phyloP scores from a whole-genome alignment of 2,329 filamentous ascomycete species.

The Fusarium anthophilum region DNA sequence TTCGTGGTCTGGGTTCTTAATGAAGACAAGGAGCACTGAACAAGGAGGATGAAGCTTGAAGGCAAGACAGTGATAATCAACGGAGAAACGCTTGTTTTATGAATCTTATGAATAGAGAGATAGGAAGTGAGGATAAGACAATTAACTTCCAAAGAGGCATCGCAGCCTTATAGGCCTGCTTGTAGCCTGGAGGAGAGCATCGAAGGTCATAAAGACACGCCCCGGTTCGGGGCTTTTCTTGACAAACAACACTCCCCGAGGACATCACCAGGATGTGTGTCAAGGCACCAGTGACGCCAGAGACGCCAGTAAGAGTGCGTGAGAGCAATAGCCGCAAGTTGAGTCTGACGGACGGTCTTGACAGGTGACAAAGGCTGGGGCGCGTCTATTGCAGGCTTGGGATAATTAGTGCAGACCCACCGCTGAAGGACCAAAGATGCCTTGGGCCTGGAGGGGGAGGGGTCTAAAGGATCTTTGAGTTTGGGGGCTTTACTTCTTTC shows the following conservation, averaged over 20 bases:
- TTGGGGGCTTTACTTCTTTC: constrained; percentile 30
- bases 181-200: constrained; percentile 44
- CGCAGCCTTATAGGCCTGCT: constrained; percentile 62
- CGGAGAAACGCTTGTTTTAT: constrained; percentile 22
- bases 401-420: constrained; percentile 39
- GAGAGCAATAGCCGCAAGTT: constrained; percentile 43
- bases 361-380: constrained; percentile 45
- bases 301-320: constrained; percentile 42
- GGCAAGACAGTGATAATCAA: constrained; percentile 6
- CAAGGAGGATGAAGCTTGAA: constrained; percentile 14
- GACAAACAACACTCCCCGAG: constrained; percentile 22
- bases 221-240: constrained; percentile 19
- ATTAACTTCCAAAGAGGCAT: constrained; percentile 53
- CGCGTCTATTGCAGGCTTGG: constrained; percentile 44
- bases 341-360: constrained; percentile 47
- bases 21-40: not conserved
- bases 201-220: constrained; percentile 35
- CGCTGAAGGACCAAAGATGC: constrained; percentile 39
- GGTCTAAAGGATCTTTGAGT: constrained; percentile 32
- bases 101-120: constrained; percentile 30
- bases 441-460: constrained; percentile 33
- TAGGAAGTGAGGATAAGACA: constrained; percentile 40
- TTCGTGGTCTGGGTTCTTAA: not conserved
- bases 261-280: constrained; percentile 30
- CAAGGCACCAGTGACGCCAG: constrained; percentile 46